A percentile compares a stretch with the other conserved stretches of the same genome.
Evolutionary conservation across 495 filamentous ascomycete genomes (phyloP).

Genomic region (Beverwykella pulmonaria): DNA sequence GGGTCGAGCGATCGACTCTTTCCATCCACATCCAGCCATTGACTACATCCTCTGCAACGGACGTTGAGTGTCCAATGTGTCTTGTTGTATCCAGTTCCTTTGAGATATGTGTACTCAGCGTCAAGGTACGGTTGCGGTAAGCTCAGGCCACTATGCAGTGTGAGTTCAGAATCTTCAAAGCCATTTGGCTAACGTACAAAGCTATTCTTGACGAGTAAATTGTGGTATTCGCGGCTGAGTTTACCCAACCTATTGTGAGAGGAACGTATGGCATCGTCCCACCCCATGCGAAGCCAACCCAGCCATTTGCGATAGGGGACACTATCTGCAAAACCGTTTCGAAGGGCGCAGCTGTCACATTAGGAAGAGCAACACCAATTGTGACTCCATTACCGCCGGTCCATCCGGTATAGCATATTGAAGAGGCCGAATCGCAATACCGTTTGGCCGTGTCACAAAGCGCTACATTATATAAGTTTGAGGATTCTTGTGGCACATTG

Average conservation of each 20-base stretch:
- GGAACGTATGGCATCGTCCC: slow-evolving; percentile 36
- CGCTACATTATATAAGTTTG: slow-evolving; percentile 7
- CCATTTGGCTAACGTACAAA: slow-evolving; percentile 3
- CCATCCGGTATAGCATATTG: slow-evolving; percentile 30
- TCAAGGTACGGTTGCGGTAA: slow-evolving; percentile 27
- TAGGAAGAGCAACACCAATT: slow-evolving; percentile 32
- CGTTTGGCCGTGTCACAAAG: slow-evolving; percentile 10
- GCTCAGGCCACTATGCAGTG: slow-evolving; percentile 23
- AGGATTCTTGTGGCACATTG: not conserved
- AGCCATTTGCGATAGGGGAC: slow-evolving; percentile 32
- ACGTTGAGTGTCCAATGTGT: slow-evolving; percentile 38
- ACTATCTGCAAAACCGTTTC: slow-evolving; percentile 35
- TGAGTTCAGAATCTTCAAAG: not conserved
- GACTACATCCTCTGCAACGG: slow-evolving; percentile 32
- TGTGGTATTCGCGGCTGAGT: slow-evolving; percentile 23
- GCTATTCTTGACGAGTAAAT: slow-evolving; percentile 37
- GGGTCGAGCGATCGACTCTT: slow-evolving; percentile 18
- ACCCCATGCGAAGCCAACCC: slow-evolving; percentile 37
- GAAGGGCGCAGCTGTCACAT: slow-evolving; percentile 12
- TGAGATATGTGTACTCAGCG: slow-evolving; percentile 32
- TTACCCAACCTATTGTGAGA: slow-evolving; percentile 32
- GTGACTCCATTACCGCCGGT: slow-evolving; percentile 26
- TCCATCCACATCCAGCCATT: slow-evolving; percentile 25
- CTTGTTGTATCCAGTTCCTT: slow-evolving; percentile 33
- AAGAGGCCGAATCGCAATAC: slow-evolving; percentile 26